phyloP scores from a whole-genome alignment of 2,329 filamentous ascomycete species.

The Pyricularia grisea region DNA sequence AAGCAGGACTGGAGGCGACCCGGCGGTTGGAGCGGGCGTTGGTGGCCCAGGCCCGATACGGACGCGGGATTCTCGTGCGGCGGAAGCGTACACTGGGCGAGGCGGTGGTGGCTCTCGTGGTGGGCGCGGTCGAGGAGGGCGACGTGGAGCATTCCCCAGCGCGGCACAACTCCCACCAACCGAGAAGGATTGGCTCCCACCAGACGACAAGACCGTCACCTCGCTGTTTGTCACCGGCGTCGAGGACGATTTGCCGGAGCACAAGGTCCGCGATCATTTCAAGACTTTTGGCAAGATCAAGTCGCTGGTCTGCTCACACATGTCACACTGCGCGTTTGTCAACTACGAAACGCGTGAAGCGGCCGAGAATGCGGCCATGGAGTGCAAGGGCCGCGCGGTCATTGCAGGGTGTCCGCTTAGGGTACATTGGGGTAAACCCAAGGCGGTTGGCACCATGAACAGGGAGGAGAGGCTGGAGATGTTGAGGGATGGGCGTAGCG shows the following conservation, averaged over 20 bases:
- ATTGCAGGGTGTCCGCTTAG: slow-evolving; percentile 85
- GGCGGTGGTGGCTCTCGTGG: slow-evolving; percentile 22
- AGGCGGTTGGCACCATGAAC: slow-evolving; percentile 85
- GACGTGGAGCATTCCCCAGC: slow-evolving; percentile 55
- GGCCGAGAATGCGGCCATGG: slow-evolving; percentile 76
- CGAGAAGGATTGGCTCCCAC: slow-evolving; percentile 78
- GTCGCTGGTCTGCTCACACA: slow-evolving; percentile 90
- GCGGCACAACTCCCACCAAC: slow-evolving; percentile 68
- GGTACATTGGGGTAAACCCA: slow-evolving; percentile 87
- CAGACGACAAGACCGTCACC: slow-evolving; percentile 74
- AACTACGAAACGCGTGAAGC: slow-evolving; percentile 81
- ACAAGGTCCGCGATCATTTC: slow-evolving; percentile 86
- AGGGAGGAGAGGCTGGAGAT: slow-evolving; percentile 75
- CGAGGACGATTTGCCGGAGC: slow-evolving; percentile 91
- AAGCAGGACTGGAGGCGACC: slow-evolving; percentile 32
- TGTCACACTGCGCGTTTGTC: slow-evolving; percentile 93
- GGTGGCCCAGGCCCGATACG: slow-evolving; percentile 70
- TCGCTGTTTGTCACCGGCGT: slow-evolving; percentile 92
- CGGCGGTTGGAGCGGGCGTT: slow-evolving; percentile 43
- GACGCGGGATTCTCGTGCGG: slow-evolving; percentile 55
- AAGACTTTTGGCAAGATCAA: slow-evolving; percentile 81
- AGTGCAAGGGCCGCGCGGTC: slow-evolving; percentile 79
- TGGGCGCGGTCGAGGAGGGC: slow-evolving; percentile 19
- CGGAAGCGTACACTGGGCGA: slow-evolving; percentile 22
- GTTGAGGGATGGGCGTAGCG: slow-evolving; percentile 64